Evolutionary conservation across 2,329 filamentous ascomycete species (phyloP), one percentile per base, ranked within the genome.

Genomic region (Eutypa lata): DNA sequence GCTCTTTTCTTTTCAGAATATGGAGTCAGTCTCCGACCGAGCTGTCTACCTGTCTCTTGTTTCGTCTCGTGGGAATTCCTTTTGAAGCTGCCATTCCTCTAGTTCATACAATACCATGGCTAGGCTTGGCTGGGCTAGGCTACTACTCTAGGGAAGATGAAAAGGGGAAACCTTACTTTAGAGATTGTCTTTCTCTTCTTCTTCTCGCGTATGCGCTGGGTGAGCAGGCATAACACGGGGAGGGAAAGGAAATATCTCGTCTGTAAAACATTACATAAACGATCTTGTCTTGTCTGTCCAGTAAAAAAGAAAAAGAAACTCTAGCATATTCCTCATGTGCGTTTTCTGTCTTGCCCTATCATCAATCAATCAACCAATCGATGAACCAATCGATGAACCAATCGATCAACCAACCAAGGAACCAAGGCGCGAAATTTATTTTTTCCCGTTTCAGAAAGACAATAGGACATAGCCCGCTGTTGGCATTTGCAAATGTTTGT

Each of bases 181-280:
- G n/a, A 6, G 35, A 16, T 2, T 7, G 18, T 19, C 22, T 24
- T 19, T 18, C 14, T 45, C 14, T 21, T 28, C 11, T 26, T 26
- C 21, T 14, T n/a, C 13, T 38, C 13, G 7, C 38, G 47, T 33
- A 18, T 48, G 38, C 37, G 40, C 47, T 53, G 51, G 51, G 51
- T 53, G 51, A 53, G 51, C 51, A 53, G 14, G 51, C 51, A 49
- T 40, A 31, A 28, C 38, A 45, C 19, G 42, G 26, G 26, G 26
- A 31, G 5, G 10, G 26, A 10, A 31, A 31, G 26, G 10, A 31
- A 31, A 10, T 6, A 31, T 42, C 11, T 21, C 38, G 18, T 42
- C 18, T 42, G 38, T 42, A 42, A 42, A 42, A 31, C 26, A 31
- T 10, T 6, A 31, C 26, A 31, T 31, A 31, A 31, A 6, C 6